Percentiles rank a stretch among this genome's conserved stretches.
Conservation (phyloP, 2,329 filamentous ascomycete genomes). For the Colletotrichum tabaci region DNA sequence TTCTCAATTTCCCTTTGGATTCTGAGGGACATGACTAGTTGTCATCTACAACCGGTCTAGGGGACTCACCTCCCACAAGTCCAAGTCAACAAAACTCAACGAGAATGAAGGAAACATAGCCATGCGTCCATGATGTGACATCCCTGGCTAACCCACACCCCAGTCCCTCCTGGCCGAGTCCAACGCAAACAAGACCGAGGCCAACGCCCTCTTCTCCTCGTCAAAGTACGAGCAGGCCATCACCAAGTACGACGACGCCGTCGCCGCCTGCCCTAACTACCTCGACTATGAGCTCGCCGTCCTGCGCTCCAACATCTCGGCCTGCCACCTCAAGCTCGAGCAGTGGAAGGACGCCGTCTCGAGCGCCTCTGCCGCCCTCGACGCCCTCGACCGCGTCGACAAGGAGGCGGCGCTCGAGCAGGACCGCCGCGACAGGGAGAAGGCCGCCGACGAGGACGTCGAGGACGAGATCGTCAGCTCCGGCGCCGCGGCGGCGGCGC, state of each 20-base stretch:
- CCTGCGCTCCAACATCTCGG: constrained; percentile 88
- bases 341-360: constrained; percentile 89
- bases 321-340: constrained; percentile 86
- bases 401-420: constrained; percentile 48
- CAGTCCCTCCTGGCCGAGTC: constrained; percentile 80
- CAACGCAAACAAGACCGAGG: constrained; percentile 79
- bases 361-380: constrained; percentile 79
- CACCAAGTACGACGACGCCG: constrained; percentile 84
- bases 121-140: not conserved
- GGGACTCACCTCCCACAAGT: not conserved
- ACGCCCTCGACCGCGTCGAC: constrained; percentile 77
- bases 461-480: constrained; percentile 72
- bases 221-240: constrained; percentile 84
- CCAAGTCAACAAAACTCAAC: not conserved
- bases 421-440: constrained; percentile 55
- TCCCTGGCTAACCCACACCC: constrained; percentile 16
- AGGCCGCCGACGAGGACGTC: constrained; percentile 64
- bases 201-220: constrained; percentile 84
- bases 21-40: not conserved
- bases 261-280: constrained; percentile 85
- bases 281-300: constrained; percentile 91
- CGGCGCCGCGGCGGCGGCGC: constrained; percentile 67
- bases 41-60: not conserved
- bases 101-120: not conserved
- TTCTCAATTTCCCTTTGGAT: not conserved